Evolutionary conservation across 306 rosid species (phyloP), one percentile per base, ranked within the genome.

Genomic region (Quercus parvula): DNA sequence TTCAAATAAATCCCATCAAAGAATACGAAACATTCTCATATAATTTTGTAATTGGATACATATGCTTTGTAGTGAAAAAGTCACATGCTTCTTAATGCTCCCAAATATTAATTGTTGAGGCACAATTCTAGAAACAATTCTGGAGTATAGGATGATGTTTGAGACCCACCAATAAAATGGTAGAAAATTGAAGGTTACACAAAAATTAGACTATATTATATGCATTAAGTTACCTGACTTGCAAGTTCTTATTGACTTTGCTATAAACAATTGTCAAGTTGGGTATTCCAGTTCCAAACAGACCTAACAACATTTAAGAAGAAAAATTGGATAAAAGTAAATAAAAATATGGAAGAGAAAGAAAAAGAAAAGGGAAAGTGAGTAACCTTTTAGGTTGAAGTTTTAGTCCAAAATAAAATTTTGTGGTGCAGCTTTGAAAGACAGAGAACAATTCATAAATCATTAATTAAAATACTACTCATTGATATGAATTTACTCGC

Each of bases 381-480:
- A 44, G 56, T 79, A 30, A 33, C 86, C 97, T 68, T 52, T 83
- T 25, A 82, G 92, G 81, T 87, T 92, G 97, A 81, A 81, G 94
- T 84, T 84, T 95, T 77, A 92, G 70, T 57, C 97, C 97, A 4
- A 97, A 85, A 85, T 86, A 90, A 77, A 91, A 81, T 81, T 89
- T 95, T 18, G 92, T 80, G 27, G 83, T 71, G 69, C 75, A 30
- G 4, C 33, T 30, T 30, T 30, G 5, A 30, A 30, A 30, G 5
- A 4, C 33, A 30, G 1, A 30, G 31, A 30, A 30, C 4, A 30
- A 30, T 30, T 30, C 33, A 30, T 30, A 30, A 4, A 30, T 30
- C 33, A 30, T 30, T 30, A 30, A 30, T 30, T 30, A 30, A 30
- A 30, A 30, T 30, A 30, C 33, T 31, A 31, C 5, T 31, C 33